phyloP scores from a whole-genome alignment of 1,284 basidiomycete species.

The Fomitopsis schrenkii region DNA sequence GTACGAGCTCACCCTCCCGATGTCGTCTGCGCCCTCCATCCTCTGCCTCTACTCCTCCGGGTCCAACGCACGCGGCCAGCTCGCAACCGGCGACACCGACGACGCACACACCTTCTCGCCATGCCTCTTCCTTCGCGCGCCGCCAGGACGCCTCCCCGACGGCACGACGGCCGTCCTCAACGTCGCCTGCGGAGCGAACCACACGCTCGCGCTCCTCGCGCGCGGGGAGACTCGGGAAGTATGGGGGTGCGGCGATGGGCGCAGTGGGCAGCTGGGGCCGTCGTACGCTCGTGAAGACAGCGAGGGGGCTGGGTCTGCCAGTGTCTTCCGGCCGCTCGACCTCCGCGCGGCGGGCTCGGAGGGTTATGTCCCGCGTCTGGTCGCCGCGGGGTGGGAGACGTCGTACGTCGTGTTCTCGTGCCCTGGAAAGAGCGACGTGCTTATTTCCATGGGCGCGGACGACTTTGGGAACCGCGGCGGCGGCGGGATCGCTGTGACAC shows the following conservation, averaged over 20 bases:
- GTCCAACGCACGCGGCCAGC: constrained; percentile 36
- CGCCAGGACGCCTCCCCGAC: constrained; percentile 19
- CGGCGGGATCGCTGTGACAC: constrained; percentile 6
- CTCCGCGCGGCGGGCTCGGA: constrained; percentile 32
- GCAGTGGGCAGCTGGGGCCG: constrained; percentile 58
- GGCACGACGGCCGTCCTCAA: constrained; percentile 31
- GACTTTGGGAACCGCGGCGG: constrained; percentile 78
- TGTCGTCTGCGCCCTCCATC: not conserved
- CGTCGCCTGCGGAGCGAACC: constrained; percentile 60
- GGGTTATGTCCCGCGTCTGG: constrained; percentile 34
- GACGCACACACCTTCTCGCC: constrained; percentile 55
- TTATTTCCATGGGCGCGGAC: constrained; percentile 80
- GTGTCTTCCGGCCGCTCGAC: constrained; percentile 44
- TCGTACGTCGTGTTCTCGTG: constrained; percentile 61
- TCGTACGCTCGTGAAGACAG: constrained; percentile 8
- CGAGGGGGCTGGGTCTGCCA: constrained; percentile 17
- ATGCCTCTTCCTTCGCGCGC: constrained; percentile 36
- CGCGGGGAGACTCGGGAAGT: constrained; percentile 32
- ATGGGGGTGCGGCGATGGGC: constrained; percentile 69
- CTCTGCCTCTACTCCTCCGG: not conserved
- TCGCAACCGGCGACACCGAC: constrained; percentile 52
- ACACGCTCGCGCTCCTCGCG: constrained; percentile 55
- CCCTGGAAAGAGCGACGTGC: constrained; percentile 43
- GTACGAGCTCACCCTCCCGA: not conserved
- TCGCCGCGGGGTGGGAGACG: constrained; percentile 81